phyloP scores from a whole-genome alignment of 2,329 filamentous ascomycete genomes.

The Aspergillus fischeri region DNA sequence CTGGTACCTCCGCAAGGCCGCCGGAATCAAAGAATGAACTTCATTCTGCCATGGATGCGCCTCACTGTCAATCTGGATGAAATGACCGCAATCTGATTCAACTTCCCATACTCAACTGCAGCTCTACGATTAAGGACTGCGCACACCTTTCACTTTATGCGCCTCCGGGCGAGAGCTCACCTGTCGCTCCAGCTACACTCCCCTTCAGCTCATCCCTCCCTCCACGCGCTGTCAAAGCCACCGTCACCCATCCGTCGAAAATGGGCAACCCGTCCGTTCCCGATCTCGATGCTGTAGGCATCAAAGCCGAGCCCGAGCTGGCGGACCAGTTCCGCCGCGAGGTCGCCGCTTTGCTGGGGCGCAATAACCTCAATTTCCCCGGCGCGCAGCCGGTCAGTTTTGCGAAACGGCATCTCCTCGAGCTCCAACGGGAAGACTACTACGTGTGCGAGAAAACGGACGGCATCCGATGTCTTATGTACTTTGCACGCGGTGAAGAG shows the following conservation, averaged over 20 bases:
- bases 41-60: conserved; percentile 1
- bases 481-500: conserved; percentile 59
- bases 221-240: neutral
- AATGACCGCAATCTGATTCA: neutral
- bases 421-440: conserved; percentile 80
- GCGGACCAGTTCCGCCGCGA: conserved; percentile 63
- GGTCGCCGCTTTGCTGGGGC: conserved; percentile 70
- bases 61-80: neutral
- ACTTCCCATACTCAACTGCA: neutral
- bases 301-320: conserved; percentile 61
- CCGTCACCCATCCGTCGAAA: conserved; percentile 5
- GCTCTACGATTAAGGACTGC: neutral
- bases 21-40: conserved; percentile 2
- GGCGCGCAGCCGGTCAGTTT: conserved; percentile 96
- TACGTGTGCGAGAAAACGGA: conserved; percentile 99
- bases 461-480: conserved; percentile 91
- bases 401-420: conserved; percentile 71
- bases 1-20: conserved; percentile 3
- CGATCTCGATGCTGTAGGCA: conserved; percentile 47
- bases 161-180: conserved; percentile 21
- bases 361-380: conserved; percentile 68
- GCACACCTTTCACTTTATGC: conserved; percentile 8
- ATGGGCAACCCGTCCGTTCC: conserved; percentile 38
- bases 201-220: neutral
- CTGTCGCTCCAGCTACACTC: neutral